A percentile compares a stretch with the other conserved stretches of the same genome.
Conservation (phyloP, 2,329 filamentous ascomycete genomes). For the Orbilia oligospora region DNA sequence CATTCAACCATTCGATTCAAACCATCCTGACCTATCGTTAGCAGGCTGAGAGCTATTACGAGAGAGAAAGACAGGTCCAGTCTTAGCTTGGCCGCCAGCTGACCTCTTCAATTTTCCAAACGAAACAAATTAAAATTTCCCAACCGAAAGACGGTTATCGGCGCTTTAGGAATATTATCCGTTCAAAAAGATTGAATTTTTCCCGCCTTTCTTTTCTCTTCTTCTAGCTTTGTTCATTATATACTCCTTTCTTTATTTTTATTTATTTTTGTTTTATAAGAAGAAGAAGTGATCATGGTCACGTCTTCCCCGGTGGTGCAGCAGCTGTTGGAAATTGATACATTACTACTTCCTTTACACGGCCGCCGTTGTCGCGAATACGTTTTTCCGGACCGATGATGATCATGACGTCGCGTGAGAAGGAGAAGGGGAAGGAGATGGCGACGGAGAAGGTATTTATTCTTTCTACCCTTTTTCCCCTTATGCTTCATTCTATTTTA, state of each 20-base stretch:
- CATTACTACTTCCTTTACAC: background rate
- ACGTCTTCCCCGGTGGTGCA: background rate
- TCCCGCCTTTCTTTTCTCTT: background rate
- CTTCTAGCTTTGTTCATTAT: background rate
- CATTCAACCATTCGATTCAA: too few species aligned
- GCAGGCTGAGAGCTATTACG: background rate
- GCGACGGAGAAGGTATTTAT: too few species aligned
- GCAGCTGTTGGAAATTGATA: background rate
- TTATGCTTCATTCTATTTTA: too few species aligned
- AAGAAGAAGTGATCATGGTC: background rate
- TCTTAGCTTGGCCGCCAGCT: constrained; percentile 8
- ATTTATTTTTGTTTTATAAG: too few species aligned
- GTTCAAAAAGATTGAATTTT: background rate
- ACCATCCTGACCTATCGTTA: too few species aligned
- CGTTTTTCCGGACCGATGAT: constrained; percentile 30
- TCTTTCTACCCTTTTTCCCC: too few species aligned
- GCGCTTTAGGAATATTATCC: constrained; percentile 13
- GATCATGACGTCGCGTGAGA: constrained; percentile 5
- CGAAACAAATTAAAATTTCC: too few species aligned
- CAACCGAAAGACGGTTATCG: constrained; percentile 13
- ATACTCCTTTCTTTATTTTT: background rate
- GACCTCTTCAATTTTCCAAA: background rate
- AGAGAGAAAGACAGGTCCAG: too few species aligned
- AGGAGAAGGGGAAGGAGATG: too few species aligned
- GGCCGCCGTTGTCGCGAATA: background rate